A percentile compares a stretch with the other conserved stretches of the same genome.
These are phyloP conservation scores for Paramecium caudatum DNA, from an alignment of 73 alveolate species.

Conservation along the genomic window DNA sequence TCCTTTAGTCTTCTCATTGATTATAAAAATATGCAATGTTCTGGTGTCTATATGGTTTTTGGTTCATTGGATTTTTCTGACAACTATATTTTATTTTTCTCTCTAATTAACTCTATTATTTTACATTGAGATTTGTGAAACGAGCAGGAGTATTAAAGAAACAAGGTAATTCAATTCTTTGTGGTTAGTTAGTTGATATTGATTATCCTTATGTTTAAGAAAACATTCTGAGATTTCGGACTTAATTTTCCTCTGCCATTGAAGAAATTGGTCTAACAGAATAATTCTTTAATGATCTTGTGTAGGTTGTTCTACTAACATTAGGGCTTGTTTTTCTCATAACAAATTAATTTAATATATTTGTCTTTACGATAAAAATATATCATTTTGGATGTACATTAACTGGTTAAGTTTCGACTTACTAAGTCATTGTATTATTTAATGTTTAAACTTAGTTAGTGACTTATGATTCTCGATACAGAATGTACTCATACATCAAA, in stretches of 20 bases:
- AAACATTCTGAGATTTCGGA: constrained; percentile 47
- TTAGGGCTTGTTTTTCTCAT: too few relatives aligned
- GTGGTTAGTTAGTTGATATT: constrained; percentile 76
- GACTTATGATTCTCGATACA: too few relatives aligned
- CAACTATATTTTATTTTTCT: constrained; percentile 3
- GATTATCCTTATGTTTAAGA: constrained; percentile 49
- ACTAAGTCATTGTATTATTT: too few relatives aligned
- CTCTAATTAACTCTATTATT: constrained; percentile 20
- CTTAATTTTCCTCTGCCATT: constrained; percentile 75
- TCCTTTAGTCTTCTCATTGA: constrained; percentile 88
- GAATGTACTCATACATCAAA: too few relatives aligned
- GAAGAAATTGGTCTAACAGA: constrained; percentile 60
- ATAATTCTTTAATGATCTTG: background rate
- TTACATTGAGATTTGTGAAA: constrained; percentile 1
- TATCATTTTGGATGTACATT: too few relatives aligned
- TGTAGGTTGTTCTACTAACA: background rate
- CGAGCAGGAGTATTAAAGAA: constrained; percentile 91
- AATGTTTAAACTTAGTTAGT: too few relatives aligned
- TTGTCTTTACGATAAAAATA: too few relatives aligned
- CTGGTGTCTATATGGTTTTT: constrained; percentile 67
- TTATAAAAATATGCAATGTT: constrained; percentile 81
- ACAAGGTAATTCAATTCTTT: constrained; percentile 89
- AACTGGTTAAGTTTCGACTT: too few relatives aligned
- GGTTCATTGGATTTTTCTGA: constrained; percentile 41
- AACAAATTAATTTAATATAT: too few relatives aligned